Evolutionary conservation across 768 basidiomycete genomes (phyloP), one percentile per base, ranked within the genome.

Genomic region (Roridomyces roridus): DNA sequence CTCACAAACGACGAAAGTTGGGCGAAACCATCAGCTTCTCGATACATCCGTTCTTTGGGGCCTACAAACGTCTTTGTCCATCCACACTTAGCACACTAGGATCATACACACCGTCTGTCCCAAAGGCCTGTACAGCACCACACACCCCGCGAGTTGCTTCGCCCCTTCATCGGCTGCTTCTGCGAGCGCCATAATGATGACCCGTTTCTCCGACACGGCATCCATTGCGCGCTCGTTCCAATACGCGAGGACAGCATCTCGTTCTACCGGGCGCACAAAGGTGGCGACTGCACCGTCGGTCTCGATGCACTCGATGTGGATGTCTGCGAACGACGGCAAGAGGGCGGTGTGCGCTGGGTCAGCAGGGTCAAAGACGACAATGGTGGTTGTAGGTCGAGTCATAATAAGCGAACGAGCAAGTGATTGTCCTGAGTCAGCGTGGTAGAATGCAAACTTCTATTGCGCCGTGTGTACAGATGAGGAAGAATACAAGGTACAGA

Each of bases 1-100:
- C 59, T 6, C 31, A 61, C 60, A 47, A 34, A 4, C 50, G 44
- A 8, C 55, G 54, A 45, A 51, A 61, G 15, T 48, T 25, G 3
- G 55, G 60, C 23, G 60, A 61, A 2, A 61, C 60, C 6, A 61
- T 14, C 4, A 61, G 55, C 46, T 61, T 61, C 39, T 61, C 60
- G n/a, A n/a, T n/a, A n/a, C n/a, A n/a, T n/a, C n/a, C n/a, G n/a
- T n/a, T n/a, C n/a, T n/a, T n/a, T n/a, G n/a, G n/a, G n/a, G n/a
- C n/a, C n/a, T n/a, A n/a, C n/a, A n/a, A n/a, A n/a, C n/a, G n/a
- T n/a, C n/a, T n/a, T n/a, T n/a, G n/a, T n/a, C n/a, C n/a, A n/a
- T n/a, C n/a, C n/a, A n/a, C n/a, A n/a, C n/a, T n/a, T n/a, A n/a
- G n/a, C n/a, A n/a, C n/a, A n/a, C n/a, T n/a, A n/a, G n/a, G n/a